These are phyloP conservation scores for Panaeolus cyanescens DNA, from an alignment of 768 basidiomycete genomes.

Conservation along the genomic window DNA sequence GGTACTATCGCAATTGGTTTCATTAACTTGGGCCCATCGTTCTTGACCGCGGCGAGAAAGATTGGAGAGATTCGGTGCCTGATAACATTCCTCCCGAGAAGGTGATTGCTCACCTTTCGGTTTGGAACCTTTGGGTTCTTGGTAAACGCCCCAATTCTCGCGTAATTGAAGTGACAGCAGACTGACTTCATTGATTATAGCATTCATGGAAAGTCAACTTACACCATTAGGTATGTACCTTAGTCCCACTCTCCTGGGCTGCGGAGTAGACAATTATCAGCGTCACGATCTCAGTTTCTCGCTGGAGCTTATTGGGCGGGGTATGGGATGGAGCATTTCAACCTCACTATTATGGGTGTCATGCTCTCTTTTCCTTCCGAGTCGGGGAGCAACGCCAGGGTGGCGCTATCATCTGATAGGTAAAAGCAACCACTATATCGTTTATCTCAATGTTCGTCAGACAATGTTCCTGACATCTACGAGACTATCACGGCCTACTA, in stretches of 20 bases:
- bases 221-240: slow-evolving; percentile 44
- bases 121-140: slow-evolving; percentile 53
- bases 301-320: slow-evolving; percentile 45
- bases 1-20: slow-evolving; percentile 46
- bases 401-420: slow-evolving; percentile 49
- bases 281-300: slow-evolving; percentile 1
- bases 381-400: slow-evolving; percentile 32
- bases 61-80: slow-evolving; percentile 52
- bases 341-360: slow-evolving; percentile 45
- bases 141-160: slow-evolving; percentile 23
- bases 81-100: slow-evolving; percentile 40
- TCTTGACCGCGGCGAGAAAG: slow-evolving; percentile 45
- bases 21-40: slow-evolving; percentile 40
- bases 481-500: slow-evolving; percentile 45
- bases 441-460: slow-evolving; percentile 27
- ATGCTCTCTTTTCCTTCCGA: slow-evolving; percentile 44
- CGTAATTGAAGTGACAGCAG: background rate
- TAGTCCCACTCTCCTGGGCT: slow-evolving; percentile 1
- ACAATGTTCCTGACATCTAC: slow-evolving; percentile 48
- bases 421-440: slow-evolving; percentile 11
- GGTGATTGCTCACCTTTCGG: slow-evolving; percentile 36
- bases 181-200: slow-evolving; percentile 20
- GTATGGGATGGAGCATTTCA: slow-evolving; percentile 48
- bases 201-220: slow-evolving; percentile 53
- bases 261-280: slow-evolving; percentile 1